Percentiles rank a stretch among this genome's conserved stretches.
These are phyloP conservation scores for Actinomucor elegans DNA, from an alignment of 371 early-diverging fungal species.

Conservation along the genomic window DNA sequence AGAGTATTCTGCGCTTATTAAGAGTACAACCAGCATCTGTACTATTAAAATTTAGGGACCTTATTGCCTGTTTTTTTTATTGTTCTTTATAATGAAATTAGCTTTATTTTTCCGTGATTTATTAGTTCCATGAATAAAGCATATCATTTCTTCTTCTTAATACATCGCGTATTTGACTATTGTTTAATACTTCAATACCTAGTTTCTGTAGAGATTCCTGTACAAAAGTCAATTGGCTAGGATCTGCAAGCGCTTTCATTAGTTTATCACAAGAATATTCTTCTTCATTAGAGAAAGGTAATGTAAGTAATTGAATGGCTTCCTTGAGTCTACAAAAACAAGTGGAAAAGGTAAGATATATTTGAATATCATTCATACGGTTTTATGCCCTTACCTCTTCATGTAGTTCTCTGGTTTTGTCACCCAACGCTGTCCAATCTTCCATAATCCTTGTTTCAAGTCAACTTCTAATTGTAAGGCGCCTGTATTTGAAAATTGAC, in stretches of 20 bases:
- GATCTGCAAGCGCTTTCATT: slow-evolving; percentile 45
- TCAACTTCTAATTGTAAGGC: slow-evolving; percentile 57
- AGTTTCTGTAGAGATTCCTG: slow-evolving; percentile 32
- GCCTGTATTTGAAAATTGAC: slow-evolving; percentile 58
- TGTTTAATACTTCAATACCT: slow-evolving; percentile 36
- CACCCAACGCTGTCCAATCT: slow-evolving; percentile 49
- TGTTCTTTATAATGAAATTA: too few relatives aligned
- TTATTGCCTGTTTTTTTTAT: too few relatives aligned
- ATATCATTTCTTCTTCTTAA: slow-evolving; percentile 45
- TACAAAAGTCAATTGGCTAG: slow-evolving; percentile 17
- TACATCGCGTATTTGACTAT: slow-evolving; percentile 42
- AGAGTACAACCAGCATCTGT: too few relatives aligned
- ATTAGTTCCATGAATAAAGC: slow-evolving; percentile 31
- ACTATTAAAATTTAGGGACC: too few relatives aligned
- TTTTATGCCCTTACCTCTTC: slow-evolving; percentile 36
- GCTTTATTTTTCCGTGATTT: too few relatives aligned
- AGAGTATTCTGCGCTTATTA: too few relatives aligned
- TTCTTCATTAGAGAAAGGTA: slow-evolving; percentile 32
- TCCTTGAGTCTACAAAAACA: slow-evolving; percentile 42
- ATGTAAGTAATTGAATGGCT: slow-evolving; percentile 36
- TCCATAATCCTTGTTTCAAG: slow-evolving; percentile 58
- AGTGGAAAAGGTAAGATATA: background rate
- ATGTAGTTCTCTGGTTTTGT: slow-evolving; percentile 59
- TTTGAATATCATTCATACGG: too few relatives aligned
- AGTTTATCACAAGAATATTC: slow-evolving; percentile 34